These are phyloP conservation scores for Tuber indicum DNA, from an alignment of 495 filamentous ascomycete genomes.

Conservation along the genomic window DNA sequence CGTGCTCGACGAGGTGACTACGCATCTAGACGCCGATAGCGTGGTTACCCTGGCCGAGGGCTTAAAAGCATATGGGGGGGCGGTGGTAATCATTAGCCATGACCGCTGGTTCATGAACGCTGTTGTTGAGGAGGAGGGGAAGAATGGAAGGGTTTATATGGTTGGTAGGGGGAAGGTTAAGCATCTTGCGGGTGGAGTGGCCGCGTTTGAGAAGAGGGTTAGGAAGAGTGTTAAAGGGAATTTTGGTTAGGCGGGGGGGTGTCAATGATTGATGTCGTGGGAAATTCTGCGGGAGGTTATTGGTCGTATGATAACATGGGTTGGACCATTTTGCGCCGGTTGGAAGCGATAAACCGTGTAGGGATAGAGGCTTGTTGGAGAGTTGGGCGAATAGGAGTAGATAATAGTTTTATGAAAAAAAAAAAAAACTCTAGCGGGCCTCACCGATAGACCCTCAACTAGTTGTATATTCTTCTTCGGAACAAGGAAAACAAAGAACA, in stretches of 20 bases:
- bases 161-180: slow-evolving; percentile 54
- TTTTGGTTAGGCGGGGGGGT: not conserved
- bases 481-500: not conserved
- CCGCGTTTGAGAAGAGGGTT: slow-evolving; percentile 58
- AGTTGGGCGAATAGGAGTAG: not conserved
- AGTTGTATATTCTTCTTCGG: not conserved
- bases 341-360: not conserved
- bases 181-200: slow-evolving; percentile 54
- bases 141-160: slow-evolving; percentile 52
- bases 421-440: too few relatives aligned
- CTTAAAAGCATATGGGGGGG: slow-evolving; percentile 60
- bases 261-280: not conserved
- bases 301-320: not conserved
- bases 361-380: not conserved
- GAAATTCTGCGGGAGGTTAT: not conserved
- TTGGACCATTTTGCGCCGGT: not conserved
- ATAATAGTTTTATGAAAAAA: not conserved
- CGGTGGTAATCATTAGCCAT: slow-evolving; percentile 66
- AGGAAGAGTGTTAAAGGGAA: slow-evolving; percentile 48
- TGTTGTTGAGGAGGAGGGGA: slow-evolving; percentile 59
- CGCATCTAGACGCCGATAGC: slow-evolving; percentile 75
- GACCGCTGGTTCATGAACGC: slow-evolving; percentile 68
- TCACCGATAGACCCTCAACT: not conserved
- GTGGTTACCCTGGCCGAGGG: slow-evolving; percentile 62
- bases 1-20: slow-evolving; percentile 76